These are phyloP conservation scores for Hypoxylon trugodes DNA, from an alignment of 495 filamentous ascomycete genomes.

Conservation along the genomic window DNA sequence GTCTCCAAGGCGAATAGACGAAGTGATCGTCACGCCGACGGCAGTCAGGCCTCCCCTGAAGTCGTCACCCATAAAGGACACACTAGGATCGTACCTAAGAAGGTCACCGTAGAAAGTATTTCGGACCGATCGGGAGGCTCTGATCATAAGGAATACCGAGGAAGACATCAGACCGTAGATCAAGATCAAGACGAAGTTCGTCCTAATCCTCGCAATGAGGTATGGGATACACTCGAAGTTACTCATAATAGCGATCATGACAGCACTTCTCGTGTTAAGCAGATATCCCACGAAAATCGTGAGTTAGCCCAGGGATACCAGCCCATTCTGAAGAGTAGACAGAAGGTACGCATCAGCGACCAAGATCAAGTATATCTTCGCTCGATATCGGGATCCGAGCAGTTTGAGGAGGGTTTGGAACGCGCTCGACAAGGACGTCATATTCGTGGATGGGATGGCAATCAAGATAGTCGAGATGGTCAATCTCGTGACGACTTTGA, in stretches of 20 bases:
- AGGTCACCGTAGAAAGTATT: not conserved
- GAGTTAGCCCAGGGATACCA: constrained; percentile 12
- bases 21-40: no score
- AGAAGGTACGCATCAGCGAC: constrained; percentile 64
- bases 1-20: not conserved
- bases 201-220: not conserved
- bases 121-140: not conserved
- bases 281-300: not conserved
- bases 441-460: constrained; percentile 88
- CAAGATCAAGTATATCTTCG: constrained; percentile 79
- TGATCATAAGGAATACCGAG: not conserved
- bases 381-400: constrained; percentile 80
- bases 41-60: not conserved
- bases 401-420: constrained; percentile 73
- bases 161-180: not conserved
- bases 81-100: not conserved
- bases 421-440: constrained; percentile 79
- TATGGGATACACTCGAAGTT: not conserved
- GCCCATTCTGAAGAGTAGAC: constrained; percentile 37
- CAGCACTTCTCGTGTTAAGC: not conserved
- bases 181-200: not conserved
- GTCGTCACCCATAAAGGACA: not conserved
- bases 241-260: not conserved
- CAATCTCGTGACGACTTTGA: constrained; percentile 80
- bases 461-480: no score